These are phyloP conservation scores for Fagus crenata DNA, from an alignment of 306 rosid genomes.

Conservation along the genomic window DNA sequence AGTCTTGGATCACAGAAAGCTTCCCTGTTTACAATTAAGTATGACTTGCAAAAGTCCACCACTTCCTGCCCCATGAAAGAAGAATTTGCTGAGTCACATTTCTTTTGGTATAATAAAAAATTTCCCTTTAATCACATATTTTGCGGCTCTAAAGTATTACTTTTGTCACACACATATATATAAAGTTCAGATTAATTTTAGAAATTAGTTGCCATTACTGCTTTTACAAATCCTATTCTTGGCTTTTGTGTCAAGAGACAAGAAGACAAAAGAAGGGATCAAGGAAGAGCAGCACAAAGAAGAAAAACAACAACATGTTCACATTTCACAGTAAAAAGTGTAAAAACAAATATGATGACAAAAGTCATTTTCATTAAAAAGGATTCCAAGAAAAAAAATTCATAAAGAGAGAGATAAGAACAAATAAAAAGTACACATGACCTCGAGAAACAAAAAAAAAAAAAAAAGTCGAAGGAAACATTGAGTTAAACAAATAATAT, in stretches of 20 bases:
- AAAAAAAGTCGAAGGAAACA: background rate
- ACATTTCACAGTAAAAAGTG: background rate
- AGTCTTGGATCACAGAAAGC: constrained; percentile 84
- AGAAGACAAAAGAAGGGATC: background rate
- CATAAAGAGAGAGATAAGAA: background rate
- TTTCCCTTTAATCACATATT: background rate
- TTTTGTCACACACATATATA: background rate
- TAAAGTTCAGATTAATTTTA: background rate
- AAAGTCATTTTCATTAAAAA: background rate
- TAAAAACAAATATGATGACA: background rate
- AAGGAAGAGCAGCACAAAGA: background rate
- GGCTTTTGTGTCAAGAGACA: background rate
- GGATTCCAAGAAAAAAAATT: background rate
- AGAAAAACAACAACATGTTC: background rate
- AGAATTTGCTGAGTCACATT: background rate
- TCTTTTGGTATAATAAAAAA: background rate
- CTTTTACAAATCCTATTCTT: background rate
- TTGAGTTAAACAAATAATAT: no score
- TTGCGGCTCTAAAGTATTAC: background rate
- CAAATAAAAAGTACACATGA: background rate
- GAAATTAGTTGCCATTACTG: background rate
- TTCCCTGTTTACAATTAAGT: constrained; percentile 74
- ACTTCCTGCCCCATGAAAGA: constrained; percentile 68
- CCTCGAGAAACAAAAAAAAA: background rate
- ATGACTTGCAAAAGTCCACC: constrained; percentile 91